Base-by-base conservation (phyloP, 768 basidiomycete genomes). In the Tricholoma flavovirens region DNA sequence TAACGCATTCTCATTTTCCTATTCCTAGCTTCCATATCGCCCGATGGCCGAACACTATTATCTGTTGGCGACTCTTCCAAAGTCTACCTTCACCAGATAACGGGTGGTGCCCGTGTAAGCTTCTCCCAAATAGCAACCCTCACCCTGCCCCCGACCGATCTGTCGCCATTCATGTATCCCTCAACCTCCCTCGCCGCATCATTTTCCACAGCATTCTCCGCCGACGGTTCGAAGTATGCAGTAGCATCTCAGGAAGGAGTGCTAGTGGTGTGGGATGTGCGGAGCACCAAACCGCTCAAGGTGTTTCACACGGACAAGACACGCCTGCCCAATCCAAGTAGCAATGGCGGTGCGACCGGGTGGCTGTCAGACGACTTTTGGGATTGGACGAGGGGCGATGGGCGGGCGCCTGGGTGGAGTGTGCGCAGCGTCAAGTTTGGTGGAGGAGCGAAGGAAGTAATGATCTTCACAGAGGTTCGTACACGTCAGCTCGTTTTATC, bases 21-120 rank as follows among this genome's bases (percentile, higher is more conserved):
- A 40, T 38, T 17, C 58, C 53, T 62, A 95, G 92, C 90, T 4
- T 93, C 93, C 8, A 81, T 98, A 62, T 93, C 93, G 0, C 93
- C 92, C 0, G 91, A 96, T 64, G 88, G 93, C 1, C 81, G 83
- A 45, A 93, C 87, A 0, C 78, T 98, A 12, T 81, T 97, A 1
- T 92, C 88, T 2, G 94, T 95, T 0, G 94, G 95, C 21, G 94
- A 98, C 67, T 93, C 93, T 9, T 83, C 86, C 43, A 86, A 91
- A 56, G 85, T 95, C 10, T 88, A 85, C 66, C 79, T 98, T 12
- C 89, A 93, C 64, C 82, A 84, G 53, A 78, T 95, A 57, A 79
- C 82, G 2, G 87, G 87, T 38, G 84, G 87, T 26, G 71, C 79
- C 12, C 72, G 67, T 24, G 74, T 88, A 60, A 73, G 81, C 3